Evolutionary conservation across 192 early-diverging fungal species (phyloP), one percentile per base, ranked within the genome.

Genomic region (Dimargaris cristalligena): DNA sequence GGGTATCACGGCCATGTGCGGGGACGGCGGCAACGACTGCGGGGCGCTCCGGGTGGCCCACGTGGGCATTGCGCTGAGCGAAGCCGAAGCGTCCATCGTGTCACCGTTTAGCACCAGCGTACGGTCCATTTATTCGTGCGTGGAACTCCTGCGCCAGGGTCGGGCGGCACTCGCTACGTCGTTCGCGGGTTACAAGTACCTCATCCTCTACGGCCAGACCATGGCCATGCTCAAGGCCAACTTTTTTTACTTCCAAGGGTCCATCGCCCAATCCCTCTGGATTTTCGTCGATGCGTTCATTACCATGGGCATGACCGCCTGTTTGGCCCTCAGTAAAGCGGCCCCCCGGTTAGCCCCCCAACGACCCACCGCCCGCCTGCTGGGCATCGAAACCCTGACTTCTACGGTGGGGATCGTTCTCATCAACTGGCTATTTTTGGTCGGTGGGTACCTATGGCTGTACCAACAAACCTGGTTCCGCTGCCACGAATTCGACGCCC

Each of bases 11-110:
- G 86, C 80, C 51, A 91, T 91, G 88, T 89, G 86, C 66, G 88
- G 88, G 60, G 88, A 91, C 62, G 88, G 86, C 67, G 85, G 85
- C 29, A 91, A 91, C 68, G 88, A 91, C 67, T 83, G 83, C 61
- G 88, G 85, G 44, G 88, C 88, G 6, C 63, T 91, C 52, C 79
- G 85, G 23, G 83, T 84, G 4, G 80, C 86, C 2, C 88, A 91
- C 65, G 85, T 82, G 23, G 88, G 88, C 31, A 61, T 91, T 9
- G 88, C 88, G 29, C 70, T 91, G 44, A 83, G 81, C n/a, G 85
- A 84, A 61, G 73, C 86, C 52, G 86, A 87, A 57, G 80, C 85
- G 9, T 87, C 85, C 33, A 88, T 91, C 55, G 88, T 91, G 10
- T 80, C 88, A n/a, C 88, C 85, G 59, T 91, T 91, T 62, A 81